Conservation (phyloP, 352 stramenopile genomes). For the Globisporangium recalcitrans region DNA sequence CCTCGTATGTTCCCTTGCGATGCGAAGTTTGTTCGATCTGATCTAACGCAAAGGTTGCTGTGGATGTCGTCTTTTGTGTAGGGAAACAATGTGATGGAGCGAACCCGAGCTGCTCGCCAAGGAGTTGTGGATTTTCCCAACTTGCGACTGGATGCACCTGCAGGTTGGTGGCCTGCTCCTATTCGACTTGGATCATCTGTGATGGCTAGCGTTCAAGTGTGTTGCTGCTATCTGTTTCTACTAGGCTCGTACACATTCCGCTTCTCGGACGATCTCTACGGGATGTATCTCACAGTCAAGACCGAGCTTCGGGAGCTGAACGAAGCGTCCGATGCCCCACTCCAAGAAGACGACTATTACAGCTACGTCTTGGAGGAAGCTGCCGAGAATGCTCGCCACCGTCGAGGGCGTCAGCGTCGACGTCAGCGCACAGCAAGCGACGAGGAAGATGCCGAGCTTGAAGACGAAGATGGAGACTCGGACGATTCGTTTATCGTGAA, state of each 20-base stretch:
- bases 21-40: neutral
- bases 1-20: neutral
- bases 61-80: slow-evolving; percentile 18
- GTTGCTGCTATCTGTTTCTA: slow-evolving; percentile 9
- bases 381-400: slow-evolving; percentile 13
- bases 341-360: slow-evolving; percentile 21
- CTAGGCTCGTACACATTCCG: slow-evolving; percentile 70
- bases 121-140: slow-evolving; percentile 54
- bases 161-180: slow-evolving; percentile 27
- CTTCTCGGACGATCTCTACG: slow-evolving; percentile 60
- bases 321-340: slow-evolving; percentile 36
- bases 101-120: slow-evolving; percentile 36
- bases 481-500: slow-evolving; percentile 71
- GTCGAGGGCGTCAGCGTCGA: slow-evolving; percentile 18
- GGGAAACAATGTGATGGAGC: slow-evolving; percentile 57
- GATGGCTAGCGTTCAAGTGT: no score
- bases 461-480: slow-evolving; percentile 38
- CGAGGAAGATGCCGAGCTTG: slow-evolving; percentile 21
- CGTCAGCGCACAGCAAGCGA: slow-evolving; percentile 30
- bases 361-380: slow-evolving; percentile 33
- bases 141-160: slow-evolving; percentile 58
- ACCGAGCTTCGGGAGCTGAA: slow-evolving; percentile 41
- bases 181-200: slow-evolving; percentile 1
- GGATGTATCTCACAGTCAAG: slow-evolving; percentile 46
- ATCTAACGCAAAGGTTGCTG: neutral